Conservation (phyloP, 2,329 filamentous ascomycete species). For the Nectriaceae sp. region DNA sequence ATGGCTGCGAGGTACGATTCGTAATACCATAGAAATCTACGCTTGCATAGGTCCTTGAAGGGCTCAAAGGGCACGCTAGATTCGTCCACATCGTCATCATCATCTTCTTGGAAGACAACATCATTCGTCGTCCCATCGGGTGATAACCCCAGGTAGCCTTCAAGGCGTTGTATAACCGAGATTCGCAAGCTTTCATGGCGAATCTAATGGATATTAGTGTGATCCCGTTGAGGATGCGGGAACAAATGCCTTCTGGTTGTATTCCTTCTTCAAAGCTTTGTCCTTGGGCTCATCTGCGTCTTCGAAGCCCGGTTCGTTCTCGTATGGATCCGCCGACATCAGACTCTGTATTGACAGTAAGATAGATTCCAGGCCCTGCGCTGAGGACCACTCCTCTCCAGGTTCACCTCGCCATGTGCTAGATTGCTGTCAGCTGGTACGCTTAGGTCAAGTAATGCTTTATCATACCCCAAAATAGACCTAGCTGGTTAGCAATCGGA, state of each 20-base stretch:
- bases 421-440: conserved; percentile 16
- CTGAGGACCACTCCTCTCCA: conserved; percentile 95
- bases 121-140: conserved; percentile 13
- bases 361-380: conserved; percentile 92
- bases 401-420: conserved; percentile 92
- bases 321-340: conserved; percentile 91
- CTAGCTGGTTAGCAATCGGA: conserved; percentile 42
- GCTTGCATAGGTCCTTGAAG: conserved; percentile 88
- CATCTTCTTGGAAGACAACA: conserved; percentile 42
- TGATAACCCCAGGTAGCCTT: conserved; percentile 70
- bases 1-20: conserved; percentile 79
- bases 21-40: conserved; percentile 94
- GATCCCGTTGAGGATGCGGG: not conserved
- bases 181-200: conserved; percentile 87
- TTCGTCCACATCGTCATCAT: conserved; percentile 57
- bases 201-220: conserved; percentile 58
- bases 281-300: conserved; percentile 67
- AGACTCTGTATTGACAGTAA: conserved; percentile 94
- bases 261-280: conserved; percentile 72
- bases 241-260: conserved; percentile 70
- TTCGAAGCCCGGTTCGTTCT: conserved; percentile 95
- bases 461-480: conserved; percentile 77
- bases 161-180: conserved; percentile 81
- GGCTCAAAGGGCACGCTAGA: conserved; percentile 69
- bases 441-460: not conserved